Evolutionary conservation across 805 yeast genomes (phyloP), one percentile per base, ranked within the genome.

Genomic region (Candida hungchunana): DNA sequence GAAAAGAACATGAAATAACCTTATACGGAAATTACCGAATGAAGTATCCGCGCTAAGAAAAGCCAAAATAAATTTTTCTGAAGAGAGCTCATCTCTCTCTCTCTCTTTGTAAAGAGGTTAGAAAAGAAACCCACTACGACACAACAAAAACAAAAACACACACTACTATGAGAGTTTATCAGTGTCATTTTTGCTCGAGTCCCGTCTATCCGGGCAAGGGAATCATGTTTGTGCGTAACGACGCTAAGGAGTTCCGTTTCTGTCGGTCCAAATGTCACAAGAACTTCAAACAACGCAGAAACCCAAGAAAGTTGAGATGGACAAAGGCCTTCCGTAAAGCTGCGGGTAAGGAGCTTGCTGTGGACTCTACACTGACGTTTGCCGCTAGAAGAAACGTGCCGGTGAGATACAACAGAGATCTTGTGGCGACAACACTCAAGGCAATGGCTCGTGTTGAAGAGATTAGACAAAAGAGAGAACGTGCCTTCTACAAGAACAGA

Each of bases 291-390:
- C 94, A 88, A 70, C 88, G 96, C 73, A 82, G 98, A 66, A 93
- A 93, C 70, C 98, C 98, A 53, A 82, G 98, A 69, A 93, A 93
- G 66, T 79, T 89, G 65, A 84, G 77, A 67, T 93, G 98, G 98
- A 93, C 98, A 38, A 93, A 93, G 64, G 97, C 98, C 1, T 93
- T 93, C 75, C 79, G 98, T 69, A 93, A 93, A 64, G 95, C 97
- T 44, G 97, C 97, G 29, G 98, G 98, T 56, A 93, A 93, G 64
- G 98, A 93, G 62, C 76, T 93, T 72, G 96, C 95, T 17, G 97
- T 93, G 40, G 98, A 93, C 58, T 83, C 96, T 5, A 89, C 98
- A 5, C 74, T 93, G 56, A 85, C 97, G 1, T 93, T 93, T 64
- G 95, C 96, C 41, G 89, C 94, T 50, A 86, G 97, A 69, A 85